Percentiles rank a stretch among this genome's conserved stretches.
Conservation (phyloP, 2,329 filamentous ascomycete genomes). For the Beauveria scarabaeidicola region DNA sequence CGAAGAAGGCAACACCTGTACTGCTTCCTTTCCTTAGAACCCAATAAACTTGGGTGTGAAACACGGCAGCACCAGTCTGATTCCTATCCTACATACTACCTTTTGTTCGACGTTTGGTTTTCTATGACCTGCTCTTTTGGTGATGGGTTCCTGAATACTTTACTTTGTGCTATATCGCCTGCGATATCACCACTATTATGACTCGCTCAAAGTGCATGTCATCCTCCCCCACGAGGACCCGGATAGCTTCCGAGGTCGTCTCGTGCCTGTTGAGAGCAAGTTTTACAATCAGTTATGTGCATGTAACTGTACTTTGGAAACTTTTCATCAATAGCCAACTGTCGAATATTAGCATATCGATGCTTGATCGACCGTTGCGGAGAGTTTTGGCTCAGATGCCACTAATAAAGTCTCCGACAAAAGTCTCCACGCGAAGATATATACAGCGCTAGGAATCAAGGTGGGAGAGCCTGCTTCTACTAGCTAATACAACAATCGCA, state of each 20-base stretch:
- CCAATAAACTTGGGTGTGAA: no score
- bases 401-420: slow-evolving; percentile 1
- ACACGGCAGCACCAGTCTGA: no score
- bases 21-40: no score
- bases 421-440: slow-evolving; percentile 6
- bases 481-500: not conserved
- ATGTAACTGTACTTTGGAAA: not conserved
- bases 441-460: not conserved
- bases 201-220: not conserved
- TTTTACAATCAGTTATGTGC: not conserved
- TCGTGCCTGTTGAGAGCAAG: not conserved
- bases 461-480: not conserved
- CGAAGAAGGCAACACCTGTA: no score
- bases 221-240: not conserved
- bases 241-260: not conserved
- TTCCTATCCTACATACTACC: no score
- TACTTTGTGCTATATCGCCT: no score
- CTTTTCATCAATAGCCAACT: not conserved
- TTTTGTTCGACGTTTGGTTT: no score
- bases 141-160: no score
- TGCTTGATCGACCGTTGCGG: not conserved
- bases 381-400: not conserved
- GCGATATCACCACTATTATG: not conserved
- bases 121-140: no score
- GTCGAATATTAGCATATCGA: not conserved